These are phyloP conservation scores for Ogataea philodendri DNA, from an alignment of 805 yeast species.

Conservation along the genomic window DNA sequence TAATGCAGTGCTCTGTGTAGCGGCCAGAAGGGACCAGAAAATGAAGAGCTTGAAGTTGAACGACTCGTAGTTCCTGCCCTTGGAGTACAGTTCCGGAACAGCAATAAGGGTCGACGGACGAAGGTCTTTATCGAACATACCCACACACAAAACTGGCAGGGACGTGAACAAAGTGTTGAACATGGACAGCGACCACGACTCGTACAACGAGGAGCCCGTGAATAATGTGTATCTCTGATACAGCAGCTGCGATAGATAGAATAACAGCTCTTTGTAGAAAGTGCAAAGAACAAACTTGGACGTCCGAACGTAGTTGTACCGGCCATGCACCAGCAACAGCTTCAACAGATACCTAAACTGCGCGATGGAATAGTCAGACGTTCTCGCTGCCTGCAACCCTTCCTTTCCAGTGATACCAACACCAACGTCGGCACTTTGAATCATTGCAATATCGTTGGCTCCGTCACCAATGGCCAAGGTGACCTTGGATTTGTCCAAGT, in stretches of 20 bases:
- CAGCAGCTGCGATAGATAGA: constrained; percentile 83
- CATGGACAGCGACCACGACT: constrained; percentile 96
- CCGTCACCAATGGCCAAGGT: constrained; percentile 98
- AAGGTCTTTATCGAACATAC: constrained; percentile 93
- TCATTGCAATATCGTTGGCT: constrained; percentile 99
- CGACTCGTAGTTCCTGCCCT: constrained; percentile 70
- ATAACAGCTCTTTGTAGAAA: constrained; percentile 88
- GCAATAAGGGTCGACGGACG: constrained; percentile 85
- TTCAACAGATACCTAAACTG: constrained; percentile 86
- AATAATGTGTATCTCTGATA: constrained; percentile 84
- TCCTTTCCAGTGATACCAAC: constrained; percentile 97
- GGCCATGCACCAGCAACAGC: constrained; percentile 86
- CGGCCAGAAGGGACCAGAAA: constrained; percentile 76
- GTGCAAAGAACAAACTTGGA: constrained; percentile 90
- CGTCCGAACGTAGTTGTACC: constrained; percentile 91
- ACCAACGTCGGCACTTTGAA: constrained; percentile 97
- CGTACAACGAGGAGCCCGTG: constrained; percentile 91
- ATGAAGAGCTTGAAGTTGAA: constrained; percentile 71
- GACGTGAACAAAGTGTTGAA: constrained; percentile 95
- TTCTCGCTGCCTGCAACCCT: constrained; percentile 94
- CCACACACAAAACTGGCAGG: constrained; percentile 84
- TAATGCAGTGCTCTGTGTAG: constrained; percentile 66
- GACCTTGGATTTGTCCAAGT: constrained; percentile 63
- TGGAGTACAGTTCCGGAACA: constrained; percentile 82
- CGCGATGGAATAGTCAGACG: constrained; percentile 93